Evolutionary conservation across 345 rosid species (phyloP).

Genomic region (Bruguiera gymnorhiza): DNA sequence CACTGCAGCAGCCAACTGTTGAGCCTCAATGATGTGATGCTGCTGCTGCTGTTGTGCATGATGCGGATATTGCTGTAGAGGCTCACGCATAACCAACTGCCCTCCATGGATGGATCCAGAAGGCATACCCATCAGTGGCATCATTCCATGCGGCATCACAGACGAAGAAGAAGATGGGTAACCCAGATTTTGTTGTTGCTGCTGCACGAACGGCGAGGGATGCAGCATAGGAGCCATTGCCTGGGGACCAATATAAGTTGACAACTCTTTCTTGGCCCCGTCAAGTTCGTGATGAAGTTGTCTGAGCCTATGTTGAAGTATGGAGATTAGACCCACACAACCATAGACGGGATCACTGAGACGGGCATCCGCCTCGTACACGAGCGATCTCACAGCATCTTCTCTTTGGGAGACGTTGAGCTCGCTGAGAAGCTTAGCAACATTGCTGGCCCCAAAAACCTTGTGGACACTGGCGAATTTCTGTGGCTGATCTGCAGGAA

Average conservation of each 20-base stretch:
- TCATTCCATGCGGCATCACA: background rate
- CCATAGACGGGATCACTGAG: constrained; percentile 3
- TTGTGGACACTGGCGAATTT: constrained; percentile 27
- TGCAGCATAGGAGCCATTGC: constrained; percentile 3
- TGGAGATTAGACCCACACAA: constrained; percentile 2
- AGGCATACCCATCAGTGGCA: constrained; percentile 7
- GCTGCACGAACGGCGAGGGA: background rate
- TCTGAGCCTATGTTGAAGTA: background rate
- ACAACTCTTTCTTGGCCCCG: background rate
- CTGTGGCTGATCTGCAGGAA: constrained; percentile 32
- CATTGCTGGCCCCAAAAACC: constrained; percentile 24
- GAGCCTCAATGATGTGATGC: background rate
- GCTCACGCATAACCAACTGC: background rate
- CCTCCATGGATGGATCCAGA: background rate
- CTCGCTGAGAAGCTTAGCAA: background rate
- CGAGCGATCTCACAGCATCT: constrained; percentile 4
- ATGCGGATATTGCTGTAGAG: background rate
- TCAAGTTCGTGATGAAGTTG: background rate
- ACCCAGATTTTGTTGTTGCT: background rate
- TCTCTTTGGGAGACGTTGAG: background rate
- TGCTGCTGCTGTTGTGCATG: constrained; percentile 4
- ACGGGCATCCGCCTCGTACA: constrained; percentile 1
- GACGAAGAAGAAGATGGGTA: background rate
- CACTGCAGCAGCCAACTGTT: background rate
- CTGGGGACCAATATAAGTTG: constrained; percentile 6